Evolutionary conservation across 139 green algal species (phyloP), one percentile per base, ranked within the genome.

Genomic region (Diplosphaera chodatii): DNA sequence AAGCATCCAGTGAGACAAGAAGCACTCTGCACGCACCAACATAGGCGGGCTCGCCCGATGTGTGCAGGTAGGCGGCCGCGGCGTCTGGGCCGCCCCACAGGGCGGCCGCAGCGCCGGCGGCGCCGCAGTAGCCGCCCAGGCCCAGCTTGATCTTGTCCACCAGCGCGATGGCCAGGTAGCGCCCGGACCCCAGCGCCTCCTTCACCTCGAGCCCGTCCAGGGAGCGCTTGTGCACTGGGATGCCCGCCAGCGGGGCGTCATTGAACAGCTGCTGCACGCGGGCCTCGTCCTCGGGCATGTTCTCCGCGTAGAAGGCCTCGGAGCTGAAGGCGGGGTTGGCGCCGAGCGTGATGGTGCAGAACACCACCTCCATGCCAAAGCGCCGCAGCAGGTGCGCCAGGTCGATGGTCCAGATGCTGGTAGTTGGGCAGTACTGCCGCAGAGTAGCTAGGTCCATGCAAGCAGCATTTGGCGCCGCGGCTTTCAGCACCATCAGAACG

Each of bases 391-490:
- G 82, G 75, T 95, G 85, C 0, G 93, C 93, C 22, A 98, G 77
- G 79, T 98, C 93, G 6, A 98, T 81, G 0, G 91, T 97, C 93
- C 93, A 98, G 1, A 97, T 84, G 69, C 91, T 96, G 28, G 76
- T 89, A 27, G 82, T 93, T 18, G 77, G 62, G 74, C 84, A 93
- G 1, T 91, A 67, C 29, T 85, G 65, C 1, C 74, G 70, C 64
- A 97, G 64, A 25, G 71, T 67, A 0, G 80, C 34, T n/a, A 90
- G 77, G 72, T 86, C 71, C 29, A 22, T 72, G 40, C 15, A 81
- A 63, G 1, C 80, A 18, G 16, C 10, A 4, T 59, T 59, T 10
- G 48, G 48, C 48, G 48, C 84, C 1, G 86, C 65, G 15, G 84
- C 77, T 0, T 78, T 74, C 28, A 97, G 67, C 27, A 91, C 84